These are phyloP conservation scores for Neurospora hispaniola DNA, from an alignment of 495 filamentous ascomycete genomes.

Conservation along the genomic window DNA sequence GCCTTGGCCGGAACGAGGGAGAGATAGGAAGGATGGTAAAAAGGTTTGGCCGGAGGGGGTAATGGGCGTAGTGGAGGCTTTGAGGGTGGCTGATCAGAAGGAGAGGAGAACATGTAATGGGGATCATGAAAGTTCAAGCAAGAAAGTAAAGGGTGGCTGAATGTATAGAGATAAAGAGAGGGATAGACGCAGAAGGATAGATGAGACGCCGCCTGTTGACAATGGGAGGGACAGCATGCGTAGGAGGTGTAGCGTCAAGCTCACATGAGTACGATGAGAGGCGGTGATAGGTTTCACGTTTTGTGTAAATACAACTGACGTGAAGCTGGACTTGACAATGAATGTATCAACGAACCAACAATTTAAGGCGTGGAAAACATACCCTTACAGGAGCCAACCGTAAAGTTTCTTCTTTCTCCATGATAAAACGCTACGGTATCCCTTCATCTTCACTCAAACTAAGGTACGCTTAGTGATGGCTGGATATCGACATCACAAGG, in stretches of 20 bases:
- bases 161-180: slow-evolving; percentile 44
- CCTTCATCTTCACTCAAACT: not conserved
- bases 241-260: not conserved
- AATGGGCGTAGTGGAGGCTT: slow-evolving; percentile 47
- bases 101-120: slow-evolving; percentile 40
- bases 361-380: not conserved
- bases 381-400: not conserved
- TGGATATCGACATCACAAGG: not conserved
- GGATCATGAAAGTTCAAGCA: slow-evolving; percentile 11
- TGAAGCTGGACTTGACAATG: not conserved
- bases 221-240: not conserved
- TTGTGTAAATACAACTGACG: not conserved
- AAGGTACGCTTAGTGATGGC: not conserved
- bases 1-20: slow-evolving; percentile 1
- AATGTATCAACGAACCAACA: not conserved
- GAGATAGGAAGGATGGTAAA: not conserved
- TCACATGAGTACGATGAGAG: not conserved
- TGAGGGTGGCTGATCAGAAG: slow-evolving; percentile 64
- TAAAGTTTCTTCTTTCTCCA: not conserved
- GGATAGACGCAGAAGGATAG: not conserved
- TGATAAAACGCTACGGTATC: not conserved
- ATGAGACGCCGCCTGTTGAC: not conserved
- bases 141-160: not conserved
- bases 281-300: not conserved
- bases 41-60: slow-evolving; percentile 24